Evolutionary conservation across 192 early-diverging fungal genomes (phyloP).

Genomic region (Phycomyces nitens): DNA sequence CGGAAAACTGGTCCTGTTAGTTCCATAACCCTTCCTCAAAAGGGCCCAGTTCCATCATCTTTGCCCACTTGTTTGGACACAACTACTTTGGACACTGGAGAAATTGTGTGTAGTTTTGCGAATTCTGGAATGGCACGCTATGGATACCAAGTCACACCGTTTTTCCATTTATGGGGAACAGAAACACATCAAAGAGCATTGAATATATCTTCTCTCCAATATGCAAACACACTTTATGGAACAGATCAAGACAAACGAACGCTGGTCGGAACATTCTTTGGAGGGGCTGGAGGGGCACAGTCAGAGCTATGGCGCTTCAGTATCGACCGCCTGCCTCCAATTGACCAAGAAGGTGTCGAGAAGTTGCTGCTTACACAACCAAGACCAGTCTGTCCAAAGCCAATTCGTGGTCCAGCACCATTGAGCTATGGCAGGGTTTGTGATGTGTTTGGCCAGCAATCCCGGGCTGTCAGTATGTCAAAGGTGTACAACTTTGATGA

Average conservation of each 20-base stretch:
- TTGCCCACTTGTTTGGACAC: not conserved
- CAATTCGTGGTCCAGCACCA: not conserved
- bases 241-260: not conserved
- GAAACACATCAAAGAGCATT: not conserved
- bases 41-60: not conserved
- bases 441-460: too few species aligned
- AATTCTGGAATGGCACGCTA: slow-evolving; percentile 1
- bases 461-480: too few species aligned
- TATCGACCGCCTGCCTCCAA: not conserved
- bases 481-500: slow-evolving; percentile 1
- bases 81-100: not conserved
- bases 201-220: not conserved
- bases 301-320: not conserved
- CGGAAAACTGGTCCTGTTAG: not conserved
- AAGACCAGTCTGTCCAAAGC: not conserved
- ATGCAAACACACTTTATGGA: not conserved
- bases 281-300: not conserved
- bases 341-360: not conserved
- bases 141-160: slow-evolving; percentile 4
- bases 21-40: not conserved
- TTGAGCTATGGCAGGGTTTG: not conserved
- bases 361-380: not conserved
- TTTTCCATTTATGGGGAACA: slow-evolving; percentile 3
- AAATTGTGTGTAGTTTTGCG: not conserved
- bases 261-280: not conserved